phyloP scores from a whole-genome alignment of 78 protist species.

The Dictyostelium capitatum region DNA sequence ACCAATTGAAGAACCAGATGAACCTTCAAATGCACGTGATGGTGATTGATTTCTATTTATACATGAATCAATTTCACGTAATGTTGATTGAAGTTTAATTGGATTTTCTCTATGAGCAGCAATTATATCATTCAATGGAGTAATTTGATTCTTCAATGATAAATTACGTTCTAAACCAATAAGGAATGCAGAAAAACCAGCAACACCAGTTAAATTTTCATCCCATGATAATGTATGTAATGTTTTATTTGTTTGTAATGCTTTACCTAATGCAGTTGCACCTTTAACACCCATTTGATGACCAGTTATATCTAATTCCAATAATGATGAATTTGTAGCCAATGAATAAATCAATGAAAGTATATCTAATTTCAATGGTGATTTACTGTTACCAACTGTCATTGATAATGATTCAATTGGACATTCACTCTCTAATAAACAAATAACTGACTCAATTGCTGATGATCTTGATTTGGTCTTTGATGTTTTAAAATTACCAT shows the following conservation, averaged over 20 bases:
- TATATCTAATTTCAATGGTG: slow-evolving; percentile 71
- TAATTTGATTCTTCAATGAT: slow-evolving; percentile 70
- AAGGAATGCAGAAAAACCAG: slow-evolving; percentile 69
- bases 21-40: slow-evolving; percentile 36
- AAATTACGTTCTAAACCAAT: slow-evolving; percentile 79
- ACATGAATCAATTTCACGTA: slow-evolving; percentile 72
- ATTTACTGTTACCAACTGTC: slow-evolving; percentile 50
- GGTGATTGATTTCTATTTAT: slow-evolving; percentile 84
- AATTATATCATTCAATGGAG: slow-evolving; percentile 81
- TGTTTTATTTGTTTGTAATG: slow-evolving; percentile 83
- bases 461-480: slow-evolving; percentile 77
- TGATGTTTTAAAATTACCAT: slow-evolving; percentile 81
- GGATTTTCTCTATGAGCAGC: slow-evolving; percentile 48
- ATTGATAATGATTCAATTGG: slow-evolving; percentile 62
- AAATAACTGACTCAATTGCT: slow-evolving; percentile 70
- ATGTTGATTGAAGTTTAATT: not conserved
- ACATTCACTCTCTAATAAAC: slow-evolving; percentile 32
- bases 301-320: slow-evolving; percentile 78
- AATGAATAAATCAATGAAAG: slow-evolving; percentile 80
- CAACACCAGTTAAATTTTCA: slow-evolving; percentile 57
- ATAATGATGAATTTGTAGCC: slow-evolving; percentile 72
- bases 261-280: slow-evolving; percentile 85
- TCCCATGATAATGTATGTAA: slow-evolving; percentile 78
- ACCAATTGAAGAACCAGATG: slow-evolving; percentile 46
- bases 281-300: slow-evolving; percentile 86